These are phyloP conservation scores for Monosporascus sp. DNA, from an alignment of 2,329 filamentous ascomycete genomes.

Conservation along the genomic window DNA sequence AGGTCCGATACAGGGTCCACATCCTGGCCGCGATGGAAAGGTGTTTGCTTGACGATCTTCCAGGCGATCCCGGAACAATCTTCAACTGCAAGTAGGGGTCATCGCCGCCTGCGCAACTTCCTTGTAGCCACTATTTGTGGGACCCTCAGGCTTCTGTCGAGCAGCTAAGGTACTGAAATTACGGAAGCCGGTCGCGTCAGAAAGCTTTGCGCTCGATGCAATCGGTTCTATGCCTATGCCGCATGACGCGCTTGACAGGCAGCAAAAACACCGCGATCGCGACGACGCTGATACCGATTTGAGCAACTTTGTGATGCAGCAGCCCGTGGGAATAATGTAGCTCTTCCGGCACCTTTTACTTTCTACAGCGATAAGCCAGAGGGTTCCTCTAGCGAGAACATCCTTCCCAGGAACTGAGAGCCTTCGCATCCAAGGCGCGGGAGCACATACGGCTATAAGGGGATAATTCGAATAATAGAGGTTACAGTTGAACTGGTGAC, in stretches of 20 bases:
- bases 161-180: background rate
- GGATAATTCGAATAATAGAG: background rate
- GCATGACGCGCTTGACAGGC: background rate
- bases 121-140: conserved; percentile 20
- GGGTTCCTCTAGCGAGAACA: background rate
- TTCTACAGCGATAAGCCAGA: background rate
- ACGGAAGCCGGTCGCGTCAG: background rate
- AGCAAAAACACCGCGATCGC: background rate
- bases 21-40: no score
- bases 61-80: conserved; percentile 14
- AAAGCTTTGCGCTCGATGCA: background rate
- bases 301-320: background rate
- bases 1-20: no score
- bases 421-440: background rate
- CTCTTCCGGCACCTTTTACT: background rate
- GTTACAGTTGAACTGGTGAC: background rate
- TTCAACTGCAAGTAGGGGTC: conserved; percentile 36
- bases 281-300: background rate
- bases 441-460: background rate
- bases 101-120: conserved; percentile 35
- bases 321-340: background rate
- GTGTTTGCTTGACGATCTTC: no score
- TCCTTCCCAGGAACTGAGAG: background rate
- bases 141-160: conserved; percentile 2
- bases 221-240: background rate